Evolutionary conservation across 257 asterid genomes (phyloP).

Genomic region (Avicennia marina): DNA sequence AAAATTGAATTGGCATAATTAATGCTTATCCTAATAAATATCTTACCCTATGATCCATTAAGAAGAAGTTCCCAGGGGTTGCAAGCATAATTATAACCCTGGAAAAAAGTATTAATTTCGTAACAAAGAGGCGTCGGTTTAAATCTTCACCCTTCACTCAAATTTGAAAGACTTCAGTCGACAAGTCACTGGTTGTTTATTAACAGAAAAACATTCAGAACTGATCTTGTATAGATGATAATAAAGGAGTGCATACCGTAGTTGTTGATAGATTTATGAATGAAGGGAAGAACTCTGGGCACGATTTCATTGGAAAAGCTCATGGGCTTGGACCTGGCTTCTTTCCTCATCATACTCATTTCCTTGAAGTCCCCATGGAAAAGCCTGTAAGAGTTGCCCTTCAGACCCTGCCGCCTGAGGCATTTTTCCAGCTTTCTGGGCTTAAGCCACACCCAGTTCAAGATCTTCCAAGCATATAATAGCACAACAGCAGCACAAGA

Average conservation of each 20-base stretch:
- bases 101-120: too few relatives aligned
- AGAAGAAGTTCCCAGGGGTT: too few relatives aligned
- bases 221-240: neutral
- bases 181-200: too few relatives aligned
- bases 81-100: too few relatives aligned
- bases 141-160: too few relatives aligned
- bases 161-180: too few relatives aligned
- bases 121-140: too few relatives aligned
- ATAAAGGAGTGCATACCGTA: constrained; percentile 10
- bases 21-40: too few relatives aligned
- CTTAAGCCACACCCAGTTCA: constrained; percentile 37
- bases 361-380: constrained; percentile 41
- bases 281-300: constrained; percentile 25
- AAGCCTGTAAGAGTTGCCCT: constrained; percentile 34
- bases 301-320: constrained; percentile 19
- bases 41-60: too few relatives aligned
- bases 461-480: constrained; percentile 24
- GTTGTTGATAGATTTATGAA: constrained; percentile 11
- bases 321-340: constrained; percentile 40
- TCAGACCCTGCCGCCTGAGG: constrained; percentile 37
- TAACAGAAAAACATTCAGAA: neutral
- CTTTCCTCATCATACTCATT: constrained; percentile 18
- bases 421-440: constrained; percentile 36
- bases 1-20: too few relatives aligned
- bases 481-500: neutral